These are phyloP conservation scores for Ceratocystis huliohia DNA, from an alignment of 2,329 filamentous ascomycete species.

Conservation along the genomic window DNA sequence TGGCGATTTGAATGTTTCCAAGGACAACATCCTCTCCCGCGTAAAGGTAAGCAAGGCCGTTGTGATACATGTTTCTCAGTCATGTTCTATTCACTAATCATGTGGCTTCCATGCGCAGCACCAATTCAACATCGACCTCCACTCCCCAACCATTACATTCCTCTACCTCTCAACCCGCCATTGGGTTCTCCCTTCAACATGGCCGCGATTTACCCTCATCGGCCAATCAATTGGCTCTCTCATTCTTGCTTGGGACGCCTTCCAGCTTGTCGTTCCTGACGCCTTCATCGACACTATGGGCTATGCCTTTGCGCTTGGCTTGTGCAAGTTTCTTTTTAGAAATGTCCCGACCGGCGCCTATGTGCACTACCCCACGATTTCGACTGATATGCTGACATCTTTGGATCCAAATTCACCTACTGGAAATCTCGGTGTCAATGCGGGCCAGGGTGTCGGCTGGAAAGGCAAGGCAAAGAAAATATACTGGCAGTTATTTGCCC, in stretches of 20 bases:
- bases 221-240: constrained; percentile 89
- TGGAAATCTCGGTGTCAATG: constrained; percentile 62
- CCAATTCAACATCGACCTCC: constrained; percentile 84
- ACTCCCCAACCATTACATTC: constrained; percentile 71
- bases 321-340: constrained; percentile 72
- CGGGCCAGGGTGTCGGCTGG: constrained; percentile 62
- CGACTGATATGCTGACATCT: constrained; percentile 88
- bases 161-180: constrained; percentile 80
- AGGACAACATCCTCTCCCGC: constrained; percentile 61
- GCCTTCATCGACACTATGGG: constrained; percentile 97
- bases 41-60: constrained; percentile 54
- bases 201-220: constrained; percentile 82
- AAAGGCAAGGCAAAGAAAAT: constrained; percentile 59
- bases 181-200: constrained; percentile 75
- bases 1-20: constrained; percentile 79
- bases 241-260: constrained; percentile 79
- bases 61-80: neutral
- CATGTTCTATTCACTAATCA: constrained; percentile 20
- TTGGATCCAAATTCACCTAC: constrained; percentile 50
- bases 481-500: constrained; percentile 82
- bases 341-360: constrained; percentile 77
- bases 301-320: constrained; percentile 78
- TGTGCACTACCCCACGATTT: constrained; percentile 96
- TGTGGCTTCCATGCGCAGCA: constrained; percentile 35
- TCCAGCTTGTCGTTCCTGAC: constrained; percentile 82